These are phyloP conservation scores for Aciculosporium take DNA, from an alignment of 2,329 filamentous ascomycete genomes.

Conservation along the genomic window DNA sequence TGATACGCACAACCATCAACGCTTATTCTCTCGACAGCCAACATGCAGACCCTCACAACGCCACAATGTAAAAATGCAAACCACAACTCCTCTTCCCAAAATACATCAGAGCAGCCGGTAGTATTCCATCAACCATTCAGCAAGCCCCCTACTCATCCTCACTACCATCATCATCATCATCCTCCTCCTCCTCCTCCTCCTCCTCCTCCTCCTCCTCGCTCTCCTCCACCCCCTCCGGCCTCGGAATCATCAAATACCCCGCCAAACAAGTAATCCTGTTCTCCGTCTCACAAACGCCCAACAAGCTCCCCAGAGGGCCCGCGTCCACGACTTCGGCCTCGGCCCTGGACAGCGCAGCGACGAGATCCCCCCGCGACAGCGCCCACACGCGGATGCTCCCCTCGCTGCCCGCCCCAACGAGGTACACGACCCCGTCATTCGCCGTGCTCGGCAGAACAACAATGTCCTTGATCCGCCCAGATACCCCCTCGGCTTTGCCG, in stretches of 20 bases:
- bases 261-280: slow-evolving; percentile 82
- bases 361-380: slow-evolving; percentile 31
- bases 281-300: slow-evolving; percentile 71
- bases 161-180: slow-evolving; percentile 14
- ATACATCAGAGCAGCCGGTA: too few relatives aligned
- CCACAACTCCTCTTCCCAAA: too few relatives aligned
- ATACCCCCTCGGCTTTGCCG: slow-evolving; percentile 52
- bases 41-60: too few relatives aligned
- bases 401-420: slow-evolving; percentile 71
- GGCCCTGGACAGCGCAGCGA: slow-evolving; percentile 14
- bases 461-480: slow-evolving; percentile 79
- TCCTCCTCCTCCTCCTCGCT: slow-evolving; percentile 37
- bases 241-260: slow-evolving; percentile 70
- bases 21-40: too few relatives aligned
- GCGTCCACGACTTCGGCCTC: background rate
- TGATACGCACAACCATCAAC: too few relatives aligned
- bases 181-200: slow-evolving; percentile 23
- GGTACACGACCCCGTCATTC: slow-evolving; percentile 29
- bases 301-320: slow-evolving; percentile 43
- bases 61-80: too few relatives aligned
- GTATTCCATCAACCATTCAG: too few relatives aligned
- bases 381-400: slow-evolving; percentile 71
- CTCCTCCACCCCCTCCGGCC: slow-evolving; percentile 45
- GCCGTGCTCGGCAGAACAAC: slow-evolving; percentile 39
- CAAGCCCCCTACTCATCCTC: background rate